Base-by-base conservation (phyloP, 2,329 filamentous ascomycete species). In the Fusarium circinatum region DNA sequence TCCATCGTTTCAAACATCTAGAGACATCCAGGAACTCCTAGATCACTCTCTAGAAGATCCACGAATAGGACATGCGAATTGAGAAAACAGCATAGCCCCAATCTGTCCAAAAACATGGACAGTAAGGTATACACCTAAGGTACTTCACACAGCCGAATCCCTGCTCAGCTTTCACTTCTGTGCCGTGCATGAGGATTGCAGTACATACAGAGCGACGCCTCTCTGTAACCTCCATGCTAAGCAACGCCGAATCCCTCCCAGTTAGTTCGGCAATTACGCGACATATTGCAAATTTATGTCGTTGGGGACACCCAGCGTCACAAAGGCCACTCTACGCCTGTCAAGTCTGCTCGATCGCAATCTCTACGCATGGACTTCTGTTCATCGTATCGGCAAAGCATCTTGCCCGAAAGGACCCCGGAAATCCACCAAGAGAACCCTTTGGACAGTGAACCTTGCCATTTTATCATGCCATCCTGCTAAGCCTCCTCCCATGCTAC, bases 401-500 rank as follows among this genome's bases (percentile, higher is more conserved):
- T 67, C 44, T 71, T 44, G 67, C 57, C 56, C 52, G 47, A 61
- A 28, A 34, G 63, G 64, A 62, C 63, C 57, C 56, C 32, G 47
- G 45, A 64, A 71, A 63, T 49, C 54, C 58, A 58, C 42, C 26
- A 69, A 63, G 59, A 59, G 59, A 74, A 72, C 71, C 68, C 71
- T 73, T 70, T 70, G 64, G 57, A 56, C 47, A 56, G 48, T 44
- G 39, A 58, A 59, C 62, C 59, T 61, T 57, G 68, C 39, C 38
- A 38, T 61, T 54, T 54, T 42, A 69, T 61, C 51, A 58, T 74
- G 71, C 67, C 51, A 71, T 74, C 58, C 47, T 65, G 45, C 57
- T 73, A 51, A 60, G 42, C 47, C 67, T 42, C 44, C 22, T 68
- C 39, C 34, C 36, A 58, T 61, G 44, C 55, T 45, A 26, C 54